Percentiles rank a stretch among this genome's conserved stretches.
Evolutionary conservation across 2,329 filamentous ascomycete genomes (phyloP).

Genomic region (Akanthomyces uredinophilus): DNA sequence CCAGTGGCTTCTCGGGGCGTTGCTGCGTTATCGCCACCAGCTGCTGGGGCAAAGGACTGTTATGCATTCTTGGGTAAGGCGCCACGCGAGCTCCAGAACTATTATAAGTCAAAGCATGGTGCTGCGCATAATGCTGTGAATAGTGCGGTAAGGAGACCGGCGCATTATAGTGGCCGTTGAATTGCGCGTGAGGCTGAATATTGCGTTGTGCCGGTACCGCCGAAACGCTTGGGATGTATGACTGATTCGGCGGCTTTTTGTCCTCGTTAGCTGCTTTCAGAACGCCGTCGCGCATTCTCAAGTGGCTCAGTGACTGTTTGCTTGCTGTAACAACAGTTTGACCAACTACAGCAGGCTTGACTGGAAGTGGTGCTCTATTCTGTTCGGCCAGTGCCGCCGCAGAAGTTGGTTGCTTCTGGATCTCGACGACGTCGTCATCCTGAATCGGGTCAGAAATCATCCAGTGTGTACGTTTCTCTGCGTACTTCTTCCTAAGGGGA

Average conservation of each 20-base stretch:
- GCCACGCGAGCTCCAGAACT: neutral
- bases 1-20: constrained; percentile 18
- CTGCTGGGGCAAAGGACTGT: neutral
- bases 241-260: neutral
- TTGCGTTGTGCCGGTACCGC: neutral
- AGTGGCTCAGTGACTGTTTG: neutral
- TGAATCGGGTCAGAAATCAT: neutral
- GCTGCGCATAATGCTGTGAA: neutral
- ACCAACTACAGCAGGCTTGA: neutral
- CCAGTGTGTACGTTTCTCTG: neutral
- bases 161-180: neutral
- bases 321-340: neutral
- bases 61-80: constrained; percentile 9
- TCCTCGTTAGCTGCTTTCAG: neutral
- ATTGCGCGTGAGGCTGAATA: neutral
- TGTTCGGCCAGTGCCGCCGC: neutral
- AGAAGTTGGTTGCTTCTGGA: too few species aligned
- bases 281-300: neutral
- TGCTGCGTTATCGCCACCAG: neutral
- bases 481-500: constrained; percentile 25
- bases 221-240: neutral
- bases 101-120: neutral
- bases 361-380: neutral
- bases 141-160: neutral
- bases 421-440: neutral